phyloP scores from a whole-genome alignment of 2,329 filamentous ascomycete species.

The Alternaria tenuissima region DNA sequence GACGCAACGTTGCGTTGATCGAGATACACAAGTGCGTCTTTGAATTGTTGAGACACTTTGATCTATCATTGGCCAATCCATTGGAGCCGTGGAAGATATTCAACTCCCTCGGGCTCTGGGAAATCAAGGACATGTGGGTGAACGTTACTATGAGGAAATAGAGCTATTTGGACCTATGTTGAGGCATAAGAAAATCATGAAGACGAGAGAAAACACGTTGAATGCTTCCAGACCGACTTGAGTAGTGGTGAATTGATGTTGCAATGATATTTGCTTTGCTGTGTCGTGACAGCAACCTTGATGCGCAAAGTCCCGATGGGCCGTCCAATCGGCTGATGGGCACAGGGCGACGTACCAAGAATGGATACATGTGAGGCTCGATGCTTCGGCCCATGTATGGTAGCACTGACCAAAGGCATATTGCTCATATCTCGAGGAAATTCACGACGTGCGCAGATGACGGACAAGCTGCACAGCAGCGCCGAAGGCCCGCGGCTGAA shows the following conservation, averaged over 20 bases:
- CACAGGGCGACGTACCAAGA: slow-evolving; percentile 4
- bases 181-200: too few relatives aligned
- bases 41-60: slow-evolving; percentile 50
- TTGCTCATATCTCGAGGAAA: not conserved
- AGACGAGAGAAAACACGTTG: not conserved
- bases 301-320: not conserved
- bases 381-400: not conserved
- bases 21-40: slow-evolving; percentile 54
- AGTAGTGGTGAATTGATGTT: not conserved
- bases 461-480: not conserved
- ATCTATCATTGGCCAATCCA: slow-evolving; percentile 43
- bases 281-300: not conserved
- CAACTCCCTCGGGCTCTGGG: slow-evolving; percentile 39
- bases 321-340: slow-evolving; percentile 7
- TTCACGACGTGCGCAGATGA: slow-evolving; percentile 3
- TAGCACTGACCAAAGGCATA: not conserved
- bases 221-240: not conserved
- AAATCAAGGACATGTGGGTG: slow-evolving; percentile 45
- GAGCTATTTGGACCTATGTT: not conserved
- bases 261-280: not conserved
- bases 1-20: slow-evolving; percentile 44
- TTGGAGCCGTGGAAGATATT: slow-evolving; percentile 41
- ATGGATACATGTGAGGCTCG: not conserved
- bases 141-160: slow-evolving; percentile 35
- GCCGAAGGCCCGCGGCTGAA: slow-evolving; percentile 4